phyloP scores from a whole-genome alignment of 768 basidiomycete genomes.

The Xerocomus spinulosus region DNA sequence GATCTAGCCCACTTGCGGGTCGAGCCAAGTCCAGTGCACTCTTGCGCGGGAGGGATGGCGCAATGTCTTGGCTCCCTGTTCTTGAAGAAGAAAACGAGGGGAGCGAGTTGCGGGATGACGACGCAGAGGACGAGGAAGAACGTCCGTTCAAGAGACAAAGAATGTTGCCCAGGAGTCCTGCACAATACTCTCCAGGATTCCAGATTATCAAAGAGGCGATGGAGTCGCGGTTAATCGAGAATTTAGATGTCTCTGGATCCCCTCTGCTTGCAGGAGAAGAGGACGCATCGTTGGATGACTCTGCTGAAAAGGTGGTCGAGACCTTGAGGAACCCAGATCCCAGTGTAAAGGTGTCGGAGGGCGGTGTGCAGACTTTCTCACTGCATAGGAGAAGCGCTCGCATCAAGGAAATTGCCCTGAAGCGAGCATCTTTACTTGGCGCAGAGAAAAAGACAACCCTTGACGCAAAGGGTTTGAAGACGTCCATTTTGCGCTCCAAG shows the following conservation, averaged over 20 bases:
- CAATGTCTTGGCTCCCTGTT: conserved; percentile 16
- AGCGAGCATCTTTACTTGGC: conserved; percentile 9
- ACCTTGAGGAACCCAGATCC: background rate
- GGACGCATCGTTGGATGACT: background rate
- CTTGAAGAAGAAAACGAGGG: conserved; percentile 28
- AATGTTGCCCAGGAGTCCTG: background rate
- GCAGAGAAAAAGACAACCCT: background rate
- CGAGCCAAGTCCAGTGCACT: conserved; percentile 11
- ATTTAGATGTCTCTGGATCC: conserved; percentile 26
- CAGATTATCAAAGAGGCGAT: background rate
- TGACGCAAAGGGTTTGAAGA: background rate
- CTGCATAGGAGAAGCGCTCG: conserved; percentile 24
- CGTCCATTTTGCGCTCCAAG: conserved; percentile 11
- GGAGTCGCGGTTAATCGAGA: conserved; percentile 23
- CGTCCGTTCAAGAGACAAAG: conserved; percentile 24
- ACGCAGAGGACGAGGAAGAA: conserved; percentile 2
- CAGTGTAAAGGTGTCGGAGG: background rate
- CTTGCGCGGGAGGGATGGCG: conserved; percentile 6
- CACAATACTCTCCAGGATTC: too few relatives aligned
- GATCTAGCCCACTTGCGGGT: conserved; percentile 27
- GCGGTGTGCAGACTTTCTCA: background rate
- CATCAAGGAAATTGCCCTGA: conserved; percentile 13
- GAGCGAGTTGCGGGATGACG: conserved; percentile 8
- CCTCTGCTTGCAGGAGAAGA: conserved; percentile 15
- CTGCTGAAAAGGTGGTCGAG: background rate